These are phyloP conservation scores for Balakata baccata DNA, from an alignment of 345 rosid species.

Conservation along the genomic window DNA sequence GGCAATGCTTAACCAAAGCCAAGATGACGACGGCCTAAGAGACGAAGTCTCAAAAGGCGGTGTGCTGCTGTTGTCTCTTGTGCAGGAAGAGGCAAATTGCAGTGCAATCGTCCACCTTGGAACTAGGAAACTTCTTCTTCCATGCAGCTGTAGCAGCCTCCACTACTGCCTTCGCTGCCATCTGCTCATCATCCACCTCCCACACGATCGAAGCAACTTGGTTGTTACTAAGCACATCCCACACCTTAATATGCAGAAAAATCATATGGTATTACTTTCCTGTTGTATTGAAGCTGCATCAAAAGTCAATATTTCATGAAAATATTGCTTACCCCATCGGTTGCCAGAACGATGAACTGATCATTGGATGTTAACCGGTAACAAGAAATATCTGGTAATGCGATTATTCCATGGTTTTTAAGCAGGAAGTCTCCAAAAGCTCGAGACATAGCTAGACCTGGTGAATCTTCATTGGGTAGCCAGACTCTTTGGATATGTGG, in stretches of 20 bases:
- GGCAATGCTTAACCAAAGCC: not conserved
- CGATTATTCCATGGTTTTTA: constrained; percentile 66
- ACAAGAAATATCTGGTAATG: constrained; percentile 60
- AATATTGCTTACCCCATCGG: constrained; percentile 62
- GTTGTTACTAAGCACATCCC: constrained; percentile 75
- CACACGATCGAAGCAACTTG: constrained; percentile 52
- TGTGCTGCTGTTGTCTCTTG: constrained; percentile 18
- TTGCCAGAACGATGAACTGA: constrained; percentile 66
- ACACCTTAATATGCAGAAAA: constrained; percentile 37
- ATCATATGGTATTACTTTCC: too few species aligned
- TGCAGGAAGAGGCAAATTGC: constrained; percentile 58
- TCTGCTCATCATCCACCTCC: constrained; percentile 39
- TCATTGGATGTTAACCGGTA: constrained; percentile 52
- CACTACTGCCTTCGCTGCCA: constrained; percentile 55
- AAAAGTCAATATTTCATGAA: not conserved
- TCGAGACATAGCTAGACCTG: constrained; percentile 96
- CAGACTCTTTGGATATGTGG: constrained; percentile 81
- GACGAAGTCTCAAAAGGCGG: not conserved
- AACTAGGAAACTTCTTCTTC: constrained; percentile 56
- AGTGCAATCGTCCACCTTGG: constrained; percentile 67
- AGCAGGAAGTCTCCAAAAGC: constrained; percentile 81
- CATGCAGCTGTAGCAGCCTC: constrained; percentile 61
- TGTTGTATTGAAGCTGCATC: too few species aligned
- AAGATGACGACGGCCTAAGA: not conserved
- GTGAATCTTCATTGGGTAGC: constrained; percentile 70